A percentile compares a stretch with the other conserved stretches of the same genome.
phyloP scores from a whole-genome alignment of 345 rosid species.

The Heritiera fomes region DNA sequence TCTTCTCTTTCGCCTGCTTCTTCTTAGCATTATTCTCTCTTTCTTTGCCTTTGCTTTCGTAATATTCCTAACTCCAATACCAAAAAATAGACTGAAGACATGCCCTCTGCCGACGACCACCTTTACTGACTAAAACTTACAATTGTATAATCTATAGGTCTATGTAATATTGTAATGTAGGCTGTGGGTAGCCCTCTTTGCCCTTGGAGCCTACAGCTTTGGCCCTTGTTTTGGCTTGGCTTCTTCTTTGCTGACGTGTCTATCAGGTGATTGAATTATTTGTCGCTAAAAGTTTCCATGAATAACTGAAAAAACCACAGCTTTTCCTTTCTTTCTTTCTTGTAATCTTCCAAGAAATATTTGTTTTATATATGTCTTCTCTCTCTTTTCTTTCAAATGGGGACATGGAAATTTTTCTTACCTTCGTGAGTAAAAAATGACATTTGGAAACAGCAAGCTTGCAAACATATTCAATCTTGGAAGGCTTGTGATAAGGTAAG shows the following conservation, averaged over 20 bases:
- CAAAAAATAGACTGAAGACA: slow-evolving; percentile 12
- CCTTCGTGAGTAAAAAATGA: neutral
- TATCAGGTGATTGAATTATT: slow-evolving; percentile 48
- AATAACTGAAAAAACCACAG: slow-evolving; percentile 31
- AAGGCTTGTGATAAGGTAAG: neutral
- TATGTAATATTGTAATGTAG: neutral
- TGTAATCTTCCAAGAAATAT: slow-evolving; percentile 33
- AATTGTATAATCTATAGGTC: slow-evolving; percentile 10
- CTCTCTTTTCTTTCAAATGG: neutral
- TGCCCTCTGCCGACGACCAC: slow-evolving; percentile 24
- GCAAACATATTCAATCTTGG: neutral
- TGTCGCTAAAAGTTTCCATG: slow-evolving; percentile 45
- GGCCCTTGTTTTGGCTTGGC: slow-evolving; percentile 30
- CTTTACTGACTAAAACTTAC: slow-evolving; percentile 36
- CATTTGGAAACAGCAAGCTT: neutral
- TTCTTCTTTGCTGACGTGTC: slow-evolving; percentile 37
- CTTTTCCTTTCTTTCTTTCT: slow-evolving; percentile 23
- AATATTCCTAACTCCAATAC: slow-evolving; percentile 39
- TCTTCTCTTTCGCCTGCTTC: neutral
- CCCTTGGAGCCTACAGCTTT: slow-evolving; percentile 38
- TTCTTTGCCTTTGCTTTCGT: neutral
- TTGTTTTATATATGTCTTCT: neutral
- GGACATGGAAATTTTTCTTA: neutral
- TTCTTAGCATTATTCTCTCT: neutral
- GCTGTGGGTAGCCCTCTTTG: neutral